Percentiles rank a stretch among this genome's conserved stretches.
Evolutionary conservation across 1,284 basidiomycete genomes (phyloP).

Genomic region (Gomphus sp.): DNA sequence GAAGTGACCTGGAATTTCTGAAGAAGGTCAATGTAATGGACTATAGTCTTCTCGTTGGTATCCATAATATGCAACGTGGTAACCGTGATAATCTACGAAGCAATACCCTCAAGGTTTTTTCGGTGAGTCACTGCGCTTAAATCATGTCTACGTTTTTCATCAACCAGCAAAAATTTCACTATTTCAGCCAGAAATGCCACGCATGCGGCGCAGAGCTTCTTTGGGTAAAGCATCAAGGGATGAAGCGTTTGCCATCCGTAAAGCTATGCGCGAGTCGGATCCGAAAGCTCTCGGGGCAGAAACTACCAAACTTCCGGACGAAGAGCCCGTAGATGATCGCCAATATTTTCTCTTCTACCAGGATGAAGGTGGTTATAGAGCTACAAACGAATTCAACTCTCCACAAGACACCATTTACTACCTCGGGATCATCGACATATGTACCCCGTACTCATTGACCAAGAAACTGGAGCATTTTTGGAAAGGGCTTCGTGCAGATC

Average conservation of each 20-base stretch:
- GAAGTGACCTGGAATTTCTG: conserved; percentile 81
- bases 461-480: conserved; percentile 89
- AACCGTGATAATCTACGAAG: conserved; percentile 87
- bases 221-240: conserved; percentile 45
- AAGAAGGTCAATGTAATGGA: conserved; percentile 89
- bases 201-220: conserved; percentile 46
- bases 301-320: conserved; percentile 56
- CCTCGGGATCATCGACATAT: conserved; percentile 88
- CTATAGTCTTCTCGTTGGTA: conserved; percentile 89
- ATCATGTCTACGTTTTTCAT: not conserved
- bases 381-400: conserved; percentile 80
- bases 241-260: conserved; percentile 76
- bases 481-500: conserved; percentile 84
- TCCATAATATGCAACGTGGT: conserved; percentile 86
- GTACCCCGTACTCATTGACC: conserved; percentile 75
- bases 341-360: conserved; percentile 91
- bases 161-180: conserved; percentile 6
- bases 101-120: conserved; percentile 87
- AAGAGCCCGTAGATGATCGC: conserved; percentile 63
- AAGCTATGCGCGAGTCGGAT: conserved; percentile 78
- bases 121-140: conserved; percentile 41
- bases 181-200: conserved; percentile 53
- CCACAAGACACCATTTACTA: conserved; percentile 84
- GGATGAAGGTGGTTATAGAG: conserved; percentile 89
- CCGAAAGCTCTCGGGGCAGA: conserved; percentile 60